Conservation (phyloP, 495 filamentous ascomycete genomes). For the Rhypophila decipiens region DNA sequence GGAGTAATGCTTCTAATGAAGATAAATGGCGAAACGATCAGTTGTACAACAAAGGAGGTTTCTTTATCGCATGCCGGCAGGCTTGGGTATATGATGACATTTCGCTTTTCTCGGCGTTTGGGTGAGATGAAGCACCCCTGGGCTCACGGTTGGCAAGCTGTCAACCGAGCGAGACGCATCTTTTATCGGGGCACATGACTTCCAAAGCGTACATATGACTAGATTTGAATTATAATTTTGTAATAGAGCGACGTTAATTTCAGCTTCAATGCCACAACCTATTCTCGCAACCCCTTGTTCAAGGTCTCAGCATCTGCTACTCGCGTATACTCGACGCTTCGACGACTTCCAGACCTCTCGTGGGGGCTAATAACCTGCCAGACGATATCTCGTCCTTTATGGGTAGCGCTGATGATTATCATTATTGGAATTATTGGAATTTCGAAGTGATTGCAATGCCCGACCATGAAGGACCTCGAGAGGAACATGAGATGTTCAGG, state of each 20-base stretch:
- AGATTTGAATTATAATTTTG: slow-evolving; percentile 18
- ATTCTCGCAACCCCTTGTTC: too few relatives aligned
- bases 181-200: slow-evolving; percentile 7
- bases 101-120: slow-evolving; percentile 15
- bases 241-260: slow-evolving; percentile 21
- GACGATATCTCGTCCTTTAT: too few relatives aligned
- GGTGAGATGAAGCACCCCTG: slow-evolving; percentile 1
- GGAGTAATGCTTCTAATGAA: slow-evolving; percentile 25
- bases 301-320: too few relatives aligned
- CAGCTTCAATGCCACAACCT: too few relatives aligned
- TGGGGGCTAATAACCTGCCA: too few relatives aligned
- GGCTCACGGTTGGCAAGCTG: slow-evolving; percentile 17
- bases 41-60: slow-evolving; percentile 24
- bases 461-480: too few relatives aligned
- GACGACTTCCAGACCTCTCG: too few relatives aligned
- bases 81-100: slow-evolving; percentile 22
- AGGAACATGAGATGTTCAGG: too few relatives aligned
- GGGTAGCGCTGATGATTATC: too few relatives aligned
- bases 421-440: too few relatives aligned
- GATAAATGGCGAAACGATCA: slow-evolving; percentile 8
- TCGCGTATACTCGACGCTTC: too few relatives aligned
- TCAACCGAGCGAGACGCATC: slow-evolving; percentile 20
- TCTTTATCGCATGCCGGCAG: slow-evolving; percentile 12
- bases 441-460: too few relatives aligned
- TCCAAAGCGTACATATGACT: slow-evolving; percentile 14